These are phyloP conservation scores for Corchorus olitorius DNA, from an alignment of 345 rosid species.

Conservation along the genomic window DNA sequence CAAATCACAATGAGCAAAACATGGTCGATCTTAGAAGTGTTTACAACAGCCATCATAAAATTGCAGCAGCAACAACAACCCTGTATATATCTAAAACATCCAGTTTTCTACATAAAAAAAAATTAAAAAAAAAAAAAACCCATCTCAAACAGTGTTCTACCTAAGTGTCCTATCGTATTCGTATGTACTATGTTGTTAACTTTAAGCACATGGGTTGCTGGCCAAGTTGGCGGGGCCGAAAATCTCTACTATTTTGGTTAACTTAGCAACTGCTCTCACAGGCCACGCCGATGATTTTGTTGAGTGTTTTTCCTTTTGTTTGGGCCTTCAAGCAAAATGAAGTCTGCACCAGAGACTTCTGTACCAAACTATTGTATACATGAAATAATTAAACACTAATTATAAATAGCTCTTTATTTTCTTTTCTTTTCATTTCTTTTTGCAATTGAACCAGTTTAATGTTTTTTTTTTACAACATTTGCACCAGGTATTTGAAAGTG, in stretches of 20 bases:
- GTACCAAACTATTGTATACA: not conserved
- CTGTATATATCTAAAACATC: too few species aligned
- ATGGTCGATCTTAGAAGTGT: constrained; percentile 7
- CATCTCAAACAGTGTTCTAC: too few species aligned
- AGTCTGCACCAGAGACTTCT: not conserved
- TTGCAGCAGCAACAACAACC: not conserved
- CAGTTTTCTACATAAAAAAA: too few species aligned
- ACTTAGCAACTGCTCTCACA: not conserved
- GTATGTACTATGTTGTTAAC: too few species aligned
- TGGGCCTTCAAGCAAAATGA: too few species aligned
- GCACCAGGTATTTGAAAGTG: not conserved
- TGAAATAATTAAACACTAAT: not conserved
- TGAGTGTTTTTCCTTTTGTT: not conserved
- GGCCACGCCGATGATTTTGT: not conserved
- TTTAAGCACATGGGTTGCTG: too few species aligned
- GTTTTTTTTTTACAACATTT: not conserved
- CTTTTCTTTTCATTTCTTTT: not conserved
- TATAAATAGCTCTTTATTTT: too few species aligned
- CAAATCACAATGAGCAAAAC: constrained; percentile 15
- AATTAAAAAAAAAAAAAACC: too few species aligned
- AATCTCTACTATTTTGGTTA: too few species aligned
- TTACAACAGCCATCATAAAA: constrained; percentile 11
- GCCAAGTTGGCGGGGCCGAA: too few species aligned
- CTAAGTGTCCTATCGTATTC: too few species aligned
- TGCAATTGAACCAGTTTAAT: not conserved